These are phyloP conservation scores for Leishmania aethiopica DNA, from an alignment of 208 protist species.

Conservation along the genomic window DNA sequence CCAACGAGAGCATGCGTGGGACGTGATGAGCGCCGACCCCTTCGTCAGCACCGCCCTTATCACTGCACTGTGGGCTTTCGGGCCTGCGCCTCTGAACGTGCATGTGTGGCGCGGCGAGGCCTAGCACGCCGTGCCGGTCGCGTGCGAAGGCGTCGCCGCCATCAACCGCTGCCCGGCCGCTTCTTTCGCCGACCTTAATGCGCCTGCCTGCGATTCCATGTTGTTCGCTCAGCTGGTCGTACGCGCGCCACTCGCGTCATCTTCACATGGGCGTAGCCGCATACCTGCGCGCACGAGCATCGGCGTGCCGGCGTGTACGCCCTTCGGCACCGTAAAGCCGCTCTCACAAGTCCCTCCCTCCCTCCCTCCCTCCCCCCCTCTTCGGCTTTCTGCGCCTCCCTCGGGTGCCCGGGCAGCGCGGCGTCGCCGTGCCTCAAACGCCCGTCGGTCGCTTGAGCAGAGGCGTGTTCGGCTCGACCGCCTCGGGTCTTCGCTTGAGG, in stretches of 20 bases:
- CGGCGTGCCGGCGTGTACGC: background rate
- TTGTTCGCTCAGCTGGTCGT: background rate
- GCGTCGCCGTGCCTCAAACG: background rate
- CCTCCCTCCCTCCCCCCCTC: background rate
- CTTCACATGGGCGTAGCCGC: background rate
- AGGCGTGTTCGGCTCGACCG: too few relatives aligned
- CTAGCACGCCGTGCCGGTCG: background rate
- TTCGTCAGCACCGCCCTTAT: background rate
- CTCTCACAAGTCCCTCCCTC: background rate
- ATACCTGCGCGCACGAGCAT: background rate
- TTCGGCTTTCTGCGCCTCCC: background rate
- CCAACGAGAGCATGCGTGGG: constrained; percentile 48
- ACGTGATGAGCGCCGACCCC: constrained; percentile 27
- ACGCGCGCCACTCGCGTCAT: background rate
- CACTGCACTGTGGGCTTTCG: background rate
- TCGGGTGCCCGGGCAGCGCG: background rate
- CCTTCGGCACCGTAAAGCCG: background rate
- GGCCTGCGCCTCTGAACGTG: background rate
- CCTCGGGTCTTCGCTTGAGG: too few relatives aligned
- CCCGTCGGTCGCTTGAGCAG: too few relatives aligned
- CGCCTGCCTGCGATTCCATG: background rate
- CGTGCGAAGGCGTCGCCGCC: background rate
- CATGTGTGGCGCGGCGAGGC: background rate
- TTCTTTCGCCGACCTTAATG: background rate
- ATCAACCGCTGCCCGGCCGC: background rate